A percentile compares a stretch with the other conserved stretches of the same genome.
These are phyloP conservation scores for Myrmaecium sp. DNA, from an alignment of 2,329 filamentous ascomycete genomes.

Conservation along the genomic window DNA sequence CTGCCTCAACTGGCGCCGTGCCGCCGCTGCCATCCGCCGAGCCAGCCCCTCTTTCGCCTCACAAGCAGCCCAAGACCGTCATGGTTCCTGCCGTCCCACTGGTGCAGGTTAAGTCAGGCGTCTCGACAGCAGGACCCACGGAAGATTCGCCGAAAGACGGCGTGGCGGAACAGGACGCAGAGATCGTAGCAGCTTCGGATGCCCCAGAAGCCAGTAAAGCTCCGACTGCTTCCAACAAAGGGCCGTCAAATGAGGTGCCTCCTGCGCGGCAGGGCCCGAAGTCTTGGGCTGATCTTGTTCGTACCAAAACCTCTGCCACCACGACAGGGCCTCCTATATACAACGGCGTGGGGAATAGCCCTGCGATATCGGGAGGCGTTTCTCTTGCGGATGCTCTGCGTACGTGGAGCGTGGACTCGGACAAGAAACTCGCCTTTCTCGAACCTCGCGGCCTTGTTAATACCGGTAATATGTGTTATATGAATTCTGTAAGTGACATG, in stretches of 20 bases:
- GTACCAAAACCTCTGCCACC: conserved; percentile 28
- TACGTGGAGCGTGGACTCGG: conserved; percentile 50
- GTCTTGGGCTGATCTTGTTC: conserved; percentile 54
- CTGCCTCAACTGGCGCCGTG: no score
- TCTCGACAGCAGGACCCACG: no score
- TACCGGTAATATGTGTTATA: conserved; percentile 98
- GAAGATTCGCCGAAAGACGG: no score
- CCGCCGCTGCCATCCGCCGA: conserved; percentile 16
- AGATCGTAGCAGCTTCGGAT: conserved; percentile 3
- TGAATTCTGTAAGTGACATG: conserved; percentile 79
- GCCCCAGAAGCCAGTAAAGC: conserved; percentile 16
- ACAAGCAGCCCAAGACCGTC: conserved; percentile 23
- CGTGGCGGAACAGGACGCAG: no score
- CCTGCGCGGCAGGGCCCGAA: no score
- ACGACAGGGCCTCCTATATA: conserved; percentile 13
- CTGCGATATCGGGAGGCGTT: conserved; percentile 22
- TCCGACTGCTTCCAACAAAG: conserved; percentile 22
- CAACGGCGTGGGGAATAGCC: conserved; percentile 13
- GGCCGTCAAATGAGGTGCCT: no score
- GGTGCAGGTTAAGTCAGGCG: conserved; percentile 29
- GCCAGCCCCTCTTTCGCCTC: conserved; percentile 14
- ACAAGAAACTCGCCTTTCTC: conserved; percentile 59
- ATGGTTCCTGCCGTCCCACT: conserved; percentile 35
- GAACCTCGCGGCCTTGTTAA: conserved; percentile 90
- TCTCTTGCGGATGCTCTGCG: conserved; percentile 57